phyloP scores from a whole-genome alignment of 2,329 filamentous ascomycete species.

The Penicillium paneum region DNA sequence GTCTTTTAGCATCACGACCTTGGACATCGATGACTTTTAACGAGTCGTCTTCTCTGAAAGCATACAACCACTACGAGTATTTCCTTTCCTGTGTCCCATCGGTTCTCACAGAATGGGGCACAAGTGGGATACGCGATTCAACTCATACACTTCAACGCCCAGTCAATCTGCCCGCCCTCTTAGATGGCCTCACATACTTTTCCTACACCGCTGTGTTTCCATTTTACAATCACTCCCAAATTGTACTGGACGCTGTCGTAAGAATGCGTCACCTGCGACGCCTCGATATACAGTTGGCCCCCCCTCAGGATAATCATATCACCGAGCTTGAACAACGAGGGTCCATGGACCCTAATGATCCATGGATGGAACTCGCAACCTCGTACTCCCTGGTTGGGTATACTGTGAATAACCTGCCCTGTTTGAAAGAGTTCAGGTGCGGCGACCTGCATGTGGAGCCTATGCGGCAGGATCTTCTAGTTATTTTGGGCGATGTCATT shows the following conservation, averaged over 20 bases:
- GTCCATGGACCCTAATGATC: constrained; percentile 42
- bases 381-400: constrained; percentile 49
- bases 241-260: constrained; percentile 44
- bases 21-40: constrained; percentile 53
- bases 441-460: constrained; percentile 34
- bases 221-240: constrained; percentile 58
- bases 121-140: constrained; percentile 10
- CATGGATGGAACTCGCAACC: constrained; percentile 56
- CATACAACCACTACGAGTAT: constrained; percentile 69
- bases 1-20: constrained; percentile 55
- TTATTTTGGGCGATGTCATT: constrained; percentile 25
- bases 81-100: constrained; percentile 63
- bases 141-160: background rate
- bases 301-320: constrained; percentile 33
- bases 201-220: constrained; percentile 67
- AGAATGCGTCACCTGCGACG: constrained; percentile 52
- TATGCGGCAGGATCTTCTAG: constrained; percentile 28
- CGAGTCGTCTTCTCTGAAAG: constrained; percentile 70
- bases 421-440: constrained; percentile 26
- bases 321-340: constrained; percentile 41
- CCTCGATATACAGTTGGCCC: constrained; percentile 55
- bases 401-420: constrained; percentile 29
- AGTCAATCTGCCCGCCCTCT: constrained; percentile 37
- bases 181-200: constrained; percentile 46
- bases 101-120: constrained; percentile 51